Conservation (phyloP, 805 yeast genomes). For the Pichia californica region DNA sequence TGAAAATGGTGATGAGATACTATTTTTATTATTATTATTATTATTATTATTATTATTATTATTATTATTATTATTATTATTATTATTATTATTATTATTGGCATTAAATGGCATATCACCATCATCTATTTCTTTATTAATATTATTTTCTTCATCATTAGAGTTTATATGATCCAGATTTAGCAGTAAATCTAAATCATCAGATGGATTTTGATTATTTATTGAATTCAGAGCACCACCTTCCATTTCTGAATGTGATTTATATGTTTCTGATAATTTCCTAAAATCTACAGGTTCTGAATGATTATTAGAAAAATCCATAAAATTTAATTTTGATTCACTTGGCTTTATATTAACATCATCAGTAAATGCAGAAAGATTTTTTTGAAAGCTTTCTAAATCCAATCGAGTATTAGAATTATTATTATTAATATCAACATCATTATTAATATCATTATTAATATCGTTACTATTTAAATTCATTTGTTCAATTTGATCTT, state of each 20-base stretch:
- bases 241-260: background rate
- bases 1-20: background rate
- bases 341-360: background rate
- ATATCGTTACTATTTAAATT: background rate
- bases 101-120: background rate
- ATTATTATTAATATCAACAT: background rate
- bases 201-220: background rate
- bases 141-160: background rate
- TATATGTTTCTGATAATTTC: constrained; percentile 4
- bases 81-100: background rate
- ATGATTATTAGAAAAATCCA: constrained; percentile 7
- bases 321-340: constrained; percentile 6
- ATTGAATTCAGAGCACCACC: too few relatives aligned
- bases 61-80: background rate
- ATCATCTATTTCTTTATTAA: background rate
- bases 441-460: constrained; percentile 1
- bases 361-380: constrained; percentile 6
- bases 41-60: background rate
- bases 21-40: background rate
- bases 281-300: constrained; percentile 8
- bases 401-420: background rate
- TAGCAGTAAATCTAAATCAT: background rate
- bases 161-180: background rate
- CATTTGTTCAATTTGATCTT: constrained; percentile 30
- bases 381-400: background rate